Evolutionary conservation across 2,329 filamentous ascomycete genomes (phyloP).

Genomic region (Fusarium scirpi): DNA sequence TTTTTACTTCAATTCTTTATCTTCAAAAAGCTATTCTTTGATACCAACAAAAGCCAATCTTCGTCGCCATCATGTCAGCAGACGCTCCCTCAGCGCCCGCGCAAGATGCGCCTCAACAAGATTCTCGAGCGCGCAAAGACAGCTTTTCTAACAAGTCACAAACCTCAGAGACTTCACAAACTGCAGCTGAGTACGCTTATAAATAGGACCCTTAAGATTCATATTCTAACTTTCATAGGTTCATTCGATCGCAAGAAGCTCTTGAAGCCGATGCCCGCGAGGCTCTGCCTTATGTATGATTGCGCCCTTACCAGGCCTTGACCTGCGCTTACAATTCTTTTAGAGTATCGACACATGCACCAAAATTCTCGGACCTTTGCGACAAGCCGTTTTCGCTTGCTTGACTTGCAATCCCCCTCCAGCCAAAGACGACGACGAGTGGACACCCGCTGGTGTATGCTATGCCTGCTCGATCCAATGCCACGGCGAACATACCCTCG

Average conservation of each 20-base stretch:
- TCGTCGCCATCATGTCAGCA: conserved; percentile 52
- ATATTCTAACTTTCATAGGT: conserved; percentile 63
- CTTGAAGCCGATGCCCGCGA: conserved; percentile 96
- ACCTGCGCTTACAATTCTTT: conserved; percentile 31
- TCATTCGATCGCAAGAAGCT: conserved; percentile 87
- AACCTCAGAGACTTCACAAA: conserved; percentile 74
- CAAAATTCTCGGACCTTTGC: conserved; percentile 85
- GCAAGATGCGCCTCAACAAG: conserved; percentile 41
- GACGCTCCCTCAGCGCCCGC: conserved; percentile 51
- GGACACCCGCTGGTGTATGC: conserved; percentile 81
- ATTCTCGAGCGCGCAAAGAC: conserved; percentile 59
- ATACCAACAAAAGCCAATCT: background rate
- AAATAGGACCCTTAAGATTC: rapidly evolving
- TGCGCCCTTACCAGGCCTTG: background rate
- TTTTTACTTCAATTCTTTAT: background rate
- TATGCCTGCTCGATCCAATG: conserved; percentile 98
- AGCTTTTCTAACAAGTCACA: conserved; percentile 70
- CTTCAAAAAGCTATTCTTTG: background rate
- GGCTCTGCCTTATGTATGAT: conserved; percentile 86
- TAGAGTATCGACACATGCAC: conserved; percentile 96
- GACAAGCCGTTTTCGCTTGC: conserved; percentile 92
- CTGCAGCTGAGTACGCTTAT: conserved; percentile 73
- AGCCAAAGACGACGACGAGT: conserved; percentile 63
- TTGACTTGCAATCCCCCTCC: conserved; percentile 92
- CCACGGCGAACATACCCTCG: conserved; percentile 93